A percentile compares a stretch with the other conserved stretches of the same genome.
phyloP scores from a whole-genome alignment of 2,329 filamentous ascomycete species.

The Cytospora paraplurivora region DNA sequence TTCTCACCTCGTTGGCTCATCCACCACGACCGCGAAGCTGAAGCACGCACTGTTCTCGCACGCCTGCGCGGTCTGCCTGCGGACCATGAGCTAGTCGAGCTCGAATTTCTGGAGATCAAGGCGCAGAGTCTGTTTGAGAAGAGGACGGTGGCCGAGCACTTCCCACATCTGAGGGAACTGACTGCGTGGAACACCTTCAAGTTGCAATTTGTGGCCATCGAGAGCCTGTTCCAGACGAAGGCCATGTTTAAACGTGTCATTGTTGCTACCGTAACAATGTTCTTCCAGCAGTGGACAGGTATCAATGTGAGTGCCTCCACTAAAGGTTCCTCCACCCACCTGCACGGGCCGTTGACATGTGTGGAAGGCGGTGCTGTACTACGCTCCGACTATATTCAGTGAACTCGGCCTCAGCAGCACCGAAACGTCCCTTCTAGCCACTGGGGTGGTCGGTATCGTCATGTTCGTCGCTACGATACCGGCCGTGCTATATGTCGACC shows the following conservation, averaged over 20 bases:
- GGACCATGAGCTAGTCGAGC: slow-evolving; percentile 68
- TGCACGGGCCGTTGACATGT: no score
- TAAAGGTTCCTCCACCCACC: no score
- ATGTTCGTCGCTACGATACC: slow-evolving; percentile 71
- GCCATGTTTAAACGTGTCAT: slow-evolving; percentile 69
- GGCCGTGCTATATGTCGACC: slow-evolving; percentile 66
- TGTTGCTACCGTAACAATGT: slow-evolving; percentile 65
- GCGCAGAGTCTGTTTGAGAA: slow-evolving; percentile 79
- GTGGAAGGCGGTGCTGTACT: slow-evolving; percentile 8
- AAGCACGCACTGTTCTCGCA: slow-evolving; percentile 65
- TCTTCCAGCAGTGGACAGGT: slow-evolving; percentile 51
- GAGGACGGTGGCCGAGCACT: slow-evolving; percentile 65
- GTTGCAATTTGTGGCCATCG: slow-evolving; percentile 69
- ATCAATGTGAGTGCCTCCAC: slow-evolving; percentile 39
- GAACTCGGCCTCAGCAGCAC: slow-evolving; percentile 61
- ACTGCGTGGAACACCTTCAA: slow-evolving; percentile 66
- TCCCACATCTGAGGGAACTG: slow-evolving; percentile 63
- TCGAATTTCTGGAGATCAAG: slow-evolving; percentile 84
- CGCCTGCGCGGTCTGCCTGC: slow-evolving; percentile 61
- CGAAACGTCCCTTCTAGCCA: slow-evolving; percentile 63
- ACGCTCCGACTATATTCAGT: slow-evolving; percentile 70
- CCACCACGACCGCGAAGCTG: slow-evolving; percentile 68
- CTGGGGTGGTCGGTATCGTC: slow-evolving; percentile 70
- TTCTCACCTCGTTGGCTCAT: slow-evolving; percentile 77
- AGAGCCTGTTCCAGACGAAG: slow-evolving; percentile 63